Percentiles rank a stretch among this genome's conserved stretches.
phyloP scores from a whole-genome alignment of 192 early-diverging fungal species.

The Chytriomyces confervae region DNA sequence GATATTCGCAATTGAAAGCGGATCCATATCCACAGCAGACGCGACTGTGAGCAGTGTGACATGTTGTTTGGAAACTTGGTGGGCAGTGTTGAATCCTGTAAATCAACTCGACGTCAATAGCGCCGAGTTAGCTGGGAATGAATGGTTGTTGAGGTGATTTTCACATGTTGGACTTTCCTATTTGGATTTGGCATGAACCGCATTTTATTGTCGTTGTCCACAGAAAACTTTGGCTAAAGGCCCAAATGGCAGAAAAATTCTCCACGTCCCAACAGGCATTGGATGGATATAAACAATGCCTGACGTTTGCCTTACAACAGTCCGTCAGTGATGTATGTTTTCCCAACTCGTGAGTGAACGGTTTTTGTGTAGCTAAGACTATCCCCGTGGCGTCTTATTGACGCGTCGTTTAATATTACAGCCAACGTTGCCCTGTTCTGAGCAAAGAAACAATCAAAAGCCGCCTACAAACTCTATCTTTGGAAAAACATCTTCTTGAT shows the following conservation, averaged over 20 bases:
- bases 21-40: neutral
- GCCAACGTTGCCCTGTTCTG: neutral
- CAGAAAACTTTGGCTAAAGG: conserved; percentile 21
- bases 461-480: conserved; percentile 15
- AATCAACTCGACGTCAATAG: neutral
- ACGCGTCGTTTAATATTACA: neutral
- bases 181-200: neutral
- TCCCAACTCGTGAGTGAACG: conserved; percentile 1
- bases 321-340: neutral
- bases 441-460: conserved; percentile 7
- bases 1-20: neutral
- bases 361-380: neutral
- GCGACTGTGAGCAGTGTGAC: neutral
- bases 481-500: conserved; percentile 3
- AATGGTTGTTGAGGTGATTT: neutral
- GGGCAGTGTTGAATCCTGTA: neutral
- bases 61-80: conserved; percentile 18
- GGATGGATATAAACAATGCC: conserved; percentile 4
- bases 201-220: neutral
- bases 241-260: conserved; percentile 11
- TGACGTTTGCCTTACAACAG: neutral
- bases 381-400: neutral
- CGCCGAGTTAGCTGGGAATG: neutral
- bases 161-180: neutral
- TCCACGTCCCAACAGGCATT: neutral